Percentiles rank a stretch among this genome's conserved stretches.
These are phyloP conservation scores for Citrus trifoliata DNA, from an alignment of 345 rosid species.

Conservation along the genomic window DNA sequence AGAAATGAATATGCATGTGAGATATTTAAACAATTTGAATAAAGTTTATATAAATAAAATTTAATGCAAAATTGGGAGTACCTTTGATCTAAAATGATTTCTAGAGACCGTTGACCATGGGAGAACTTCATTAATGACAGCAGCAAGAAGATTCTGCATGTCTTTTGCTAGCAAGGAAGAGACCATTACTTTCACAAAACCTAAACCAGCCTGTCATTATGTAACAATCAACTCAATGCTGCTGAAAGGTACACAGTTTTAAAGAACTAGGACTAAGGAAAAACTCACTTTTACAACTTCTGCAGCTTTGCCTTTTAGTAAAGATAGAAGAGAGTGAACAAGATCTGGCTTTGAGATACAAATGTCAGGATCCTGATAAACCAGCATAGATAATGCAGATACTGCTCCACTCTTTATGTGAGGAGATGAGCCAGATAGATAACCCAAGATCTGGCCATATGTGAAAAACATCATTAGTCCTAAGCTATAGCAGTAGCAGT, in stretches of 20 bases:
- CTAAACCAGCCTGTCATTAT: constrained; percentile 71
- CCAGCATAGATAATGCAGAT: constrained; percentile 78
- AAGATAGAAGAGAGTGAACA: constrained; percentile 67
- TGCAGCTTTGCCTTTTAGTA: constrained; percentile 74
- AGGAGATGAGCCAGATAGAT: constrained; percentile 87
- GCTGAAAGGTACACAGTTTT: neutral
- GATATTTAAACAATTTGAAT: neutral
- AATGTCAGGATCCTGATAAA: constrained; percentile 60
- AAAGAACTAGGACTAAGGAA: neutral
- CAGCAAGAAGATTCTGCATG: constrained; percentile 57
- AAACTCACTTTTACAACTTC: constrained; percentile 77
- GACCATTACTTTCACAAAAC: constrained; percentile 82
- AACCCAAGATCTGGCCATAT: constrained; percentile 70
- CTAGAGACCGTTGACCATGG: constrained; percentile 88
- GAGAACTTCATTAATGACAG: constrained; percentile 51
- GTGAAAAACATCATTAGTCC: constrained; percentile 11
- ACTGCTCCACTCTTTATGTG: constrained; percentile 95
- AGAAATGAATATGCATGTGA: neutral
- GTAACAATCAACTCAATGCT: constrained; percentile 7
- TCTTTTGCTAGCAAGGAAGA: constrained; percentile 67
- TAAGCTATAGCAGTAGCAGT: constrained; percentile 3
- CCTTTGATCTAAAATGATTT: constrained; percentile 89
- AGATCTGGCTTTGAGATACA: constrained; percentile 61
- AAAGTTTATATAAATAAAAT: neutral
- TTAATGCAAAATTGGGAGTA: constrained; percentile 8